Percentiles rank a stretch among this genome's conserved stretches.
Evolutionary conservation across 371 early-diverging fungal genomes (phyloP).

Genomic region (Rhizomucor pusillus): DNA sequence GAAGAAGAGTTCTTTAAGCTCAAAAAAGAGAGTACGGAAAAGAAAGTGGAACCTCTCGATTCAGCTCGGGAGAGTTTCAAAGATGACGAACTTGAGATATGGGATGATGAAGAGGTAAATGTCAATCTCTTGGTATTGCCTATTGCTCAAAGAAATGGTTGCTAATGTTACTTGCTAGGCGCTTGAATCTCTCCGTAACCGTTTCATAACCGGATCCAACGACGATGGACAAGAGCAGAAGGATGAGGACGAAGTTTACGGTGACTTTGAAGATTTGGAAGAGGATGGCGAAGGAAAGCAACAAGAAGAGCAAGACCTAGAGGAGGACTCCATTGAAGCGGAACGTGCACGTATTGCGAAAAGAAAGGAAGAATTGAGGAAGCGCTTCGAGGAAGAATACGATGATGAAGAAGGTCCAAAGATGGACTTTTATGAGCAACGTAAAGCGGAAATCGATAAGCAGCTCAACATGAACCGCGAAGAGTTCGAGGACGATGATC

Average conservation of each 20-base stretch:
- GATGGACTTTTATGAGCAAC: conserved; percentile 83
- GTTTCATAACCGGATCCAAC: conserved; percentile 79
- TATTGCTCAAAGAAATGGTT: neutral
- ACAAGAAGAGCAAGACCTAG: conserved; percentile 27
- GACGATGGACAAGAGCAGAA: conserved; percentile 30
- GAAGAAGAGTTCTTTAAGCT: conserved; percentile 64
- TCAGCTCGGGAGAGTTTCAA: conserved; percentile 63
- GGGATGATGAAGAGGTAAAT: conserved; percentile 70
- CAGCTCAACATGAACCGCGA: conserved; percentile 78
- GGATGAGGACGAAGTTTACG: conserved; percentile 67
- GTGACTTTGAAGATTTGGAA: conserved; percentile 94
- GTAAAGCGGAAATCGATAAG: conserved; percentile 82
- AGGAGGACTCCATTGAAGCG: conserved; percentile 35
- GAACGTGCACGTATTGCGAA: conserved; percentile 69
- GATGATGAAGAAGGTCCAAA: conserved; percentile 73
- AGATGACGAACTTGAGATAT: conserved; percentile 56
- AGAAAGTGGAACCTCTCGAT: conserved; percentile 53
- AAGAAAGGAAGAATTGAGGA: conserved; percentile 88
- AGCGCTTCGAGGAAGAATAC: conserved; percentile 90
- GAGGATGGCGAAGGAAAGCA: conserved; percentile 45
- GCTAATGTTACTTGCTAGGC: conserved; percentile 14
- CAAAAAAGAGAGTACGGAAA: conserved; percentile 38
- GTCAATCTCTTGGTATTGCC: neutral
- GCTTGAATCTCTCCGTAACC: conserved; percentile 69
- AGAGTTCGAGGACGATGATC: conserved; percentile 87